phyloP scores from a whole-genome alignment of 495 filamentous ascomycete genomes.

The Penicillium paradoxum region DNA sequence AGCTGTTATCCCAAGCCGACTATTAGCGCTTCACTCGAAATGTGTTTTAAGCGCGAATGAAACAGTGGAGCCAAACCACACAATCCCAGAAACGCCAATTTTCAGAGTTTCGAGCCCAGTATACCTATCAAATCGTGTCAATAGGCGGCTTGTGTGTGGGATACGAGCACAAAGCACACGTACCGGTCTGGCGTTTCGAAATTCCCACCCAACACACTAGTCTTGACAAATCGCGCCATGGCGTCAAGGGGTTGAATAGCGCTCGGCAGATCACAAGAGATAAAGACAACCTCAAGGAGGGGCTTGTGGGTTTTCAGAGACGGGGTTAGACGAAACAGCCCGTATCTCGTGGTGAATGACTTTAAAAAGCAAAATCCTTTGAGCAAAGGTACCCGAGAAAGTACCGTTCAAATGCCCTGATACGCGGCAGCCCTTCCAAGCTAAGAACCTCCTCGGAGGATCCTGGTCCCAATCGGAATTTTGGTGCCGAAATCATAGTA shows the following conservation, averaged over 20 bases:
- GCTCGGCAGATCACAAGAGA: neutral
- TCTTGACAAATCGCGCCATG: neutral
- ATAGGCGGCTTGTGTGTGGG: neutral
- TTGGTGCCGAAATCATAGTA: neutral
- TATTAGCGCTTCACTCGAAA: neutral
- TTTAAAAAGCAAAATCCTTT: neutral
- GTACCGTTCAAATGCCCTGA: neutral
- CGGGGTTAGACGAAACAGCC: neutral
- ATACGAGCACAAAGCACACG: neutral
- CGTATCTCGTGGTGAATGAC: neutral
- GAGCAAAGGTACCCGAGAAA: neutral
- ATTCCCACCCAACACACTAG: neutral
- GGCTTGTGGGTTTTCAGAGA: too few relatives aligned
- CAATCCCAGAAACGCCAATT: conserved; percentile 1
- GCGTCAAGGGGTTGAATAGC: neutral
- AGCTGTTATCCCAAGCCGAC: neutral
- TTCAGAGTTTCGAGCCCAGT: neutral
- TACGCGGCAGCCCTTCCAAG: neutral
- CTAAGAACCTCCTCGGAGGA: neutral
- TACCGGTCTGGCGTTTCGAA: neutral
- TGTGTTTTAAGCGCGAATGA: neutral
- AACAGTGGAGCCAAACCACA: neutral
- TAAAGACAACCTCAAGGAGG: neutral
- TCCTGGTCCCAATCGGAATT: neutral
- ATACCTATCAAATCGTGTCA: neutral